phyloP scores from a whole-genome alignment of 441 rosid genomes.

The Geranium incanum region DNA sequence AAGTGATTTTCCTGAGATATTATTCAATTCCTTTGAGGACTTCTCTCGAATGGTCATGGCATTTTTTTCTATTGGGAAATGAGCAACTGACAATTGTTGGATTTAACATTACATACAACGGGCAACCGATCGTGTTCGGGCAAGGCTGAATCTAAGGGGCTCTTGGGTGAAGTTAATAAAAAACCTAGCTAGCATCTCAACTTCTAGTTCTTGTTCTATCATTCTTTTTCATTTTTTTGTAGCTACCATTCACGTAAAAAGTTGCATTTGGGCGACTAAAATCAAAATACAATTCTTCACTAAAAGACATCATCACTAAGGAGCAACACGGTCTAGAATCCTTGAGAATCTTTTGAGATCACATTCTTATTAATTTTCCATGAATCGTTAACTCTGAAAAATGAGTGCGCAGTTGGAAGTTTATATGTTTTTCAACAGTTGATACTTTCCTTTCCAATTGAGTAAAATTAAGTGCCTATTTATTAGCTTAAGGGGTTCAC shows the following conservation, averaged over 20 bases:
- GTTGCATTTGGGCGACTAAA: not conserved
- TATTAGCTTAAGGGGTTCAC: not conserved
- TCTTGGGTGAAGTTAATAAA: not conserved
- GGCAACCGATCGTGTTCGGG: not conserved
- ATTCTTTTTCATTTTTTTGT: not conserved
- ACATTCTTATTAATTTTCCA: not conserved
- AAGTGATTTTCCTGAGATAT: not conserved
- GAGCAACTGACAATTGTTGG: not conserved
- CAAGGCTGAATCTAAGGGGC: not conserved
- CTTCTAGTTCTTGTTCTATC: not conserved
- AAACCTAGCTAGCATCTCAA: not conserved
- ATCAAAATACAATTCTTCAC: not conserved
- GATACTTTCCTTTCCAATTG: not conserved
- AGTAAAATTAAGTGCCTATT: slow-evolving; percentile 2
- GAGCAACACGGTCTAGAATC: not conserved
- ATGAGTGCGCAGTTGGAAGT: not conserved
- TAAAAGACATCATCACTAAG: not conserved
- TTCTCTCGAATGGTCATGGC: not conserved
- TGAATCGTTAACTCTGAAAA: slow-evolving; percentile 3
- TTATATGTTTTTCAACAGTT: not conserved
- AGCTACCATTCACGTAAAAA: not conserved
- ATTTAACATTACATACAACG: not conserved
- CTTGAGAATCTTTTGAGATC: not conserved
- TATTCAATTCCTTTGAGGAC: not conserved
- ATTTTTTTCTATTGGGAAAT: not conserved